Evolutionary conservation across 768 basidiomycete species (phyloP), one percentile per base, ranked within the genome.

Genomic region (Chalciporus chontae): DNA sequence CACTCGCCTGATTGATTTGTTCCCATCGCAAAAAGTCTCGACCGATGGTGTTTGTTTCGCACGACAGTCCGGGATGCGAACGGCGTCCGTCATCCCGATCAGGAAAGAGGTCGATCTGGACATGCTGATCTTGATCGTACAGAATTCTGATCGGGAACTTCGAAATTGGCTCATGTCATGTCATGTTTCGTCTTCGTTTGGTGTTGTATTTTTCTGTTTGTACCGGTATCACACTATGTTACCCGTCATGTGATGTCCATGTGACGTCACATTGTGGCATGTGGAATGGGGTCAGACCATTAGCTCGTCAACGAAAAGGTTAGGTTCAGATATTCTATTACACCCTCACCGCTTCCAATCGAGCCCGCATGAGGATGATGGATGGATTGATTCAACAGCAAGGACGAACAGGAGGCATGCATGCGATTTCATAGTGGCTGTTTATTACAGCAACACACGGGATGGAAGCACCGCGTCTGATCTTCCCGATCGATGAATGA

Each of bases 121-220:
- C 24, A 1, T 27, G 57, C 42, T 57, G 67, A 67, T 67, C 62
- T 36, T 49, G 62, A 69, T 65, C 65, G 51, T 21, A 50, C 51
- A 61, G 65, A 69, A 67, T 69, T 67, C 58, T 67, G 65, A 67
- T 67, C 67, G 65, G 65, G 59, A 43, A 57, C 51, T 41, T 34
- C 26, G 43, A 48, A 57, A 58, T 50, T 46, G 45, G 40, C 23
- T 36, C 51, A 39, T 52, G 40, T 53, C 52, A 24, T 56, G 42
- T n/a, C 45, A 21, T 56, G 23, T 64, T 36, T 53, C 58, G 56
- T 48, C 26, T 42, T 44, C 26, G 8, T 21, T 41, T 27, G 26
- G 8, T 9, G 31, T 26, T 63, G 57, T 54, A 45, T 59, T 49
- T 34, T 44, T 26, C 4, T 60, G 38, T 56, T 58, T 59, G 48